Percentiles rank a stretch among this genome's conserved stretches.
Evolutionary conservation across 1,284 basidiomycete species (phyloP).

Genomic region (Stereum hirsutum): DNA sequence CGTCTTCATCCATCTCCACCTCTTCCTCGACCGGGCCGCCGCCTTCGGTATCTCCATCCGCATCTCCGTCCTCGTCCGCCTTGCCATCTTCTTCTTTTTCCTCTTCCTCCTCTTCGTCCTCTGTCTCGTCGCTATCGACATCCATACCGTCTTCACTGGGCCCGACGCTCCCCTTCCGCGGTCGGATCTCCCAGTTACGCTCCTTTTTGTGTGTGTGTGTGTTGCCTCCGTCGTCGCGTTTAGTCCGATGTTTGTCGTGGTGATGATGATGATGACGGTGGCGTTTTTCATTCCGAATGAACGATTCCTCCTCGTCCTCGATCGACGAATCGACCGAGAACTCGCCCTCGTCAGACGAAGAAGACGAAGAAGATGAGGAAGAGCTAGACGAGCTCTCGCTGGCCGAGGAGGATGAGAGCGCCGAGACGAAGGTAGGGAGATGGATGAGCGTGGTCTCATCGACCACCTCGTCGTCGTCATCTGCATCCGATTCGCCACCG

Average conservation of each 20-base stretch:
- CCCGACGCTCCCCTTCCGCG: slow-evolving; percentile 59
- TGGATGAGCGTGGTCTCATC: slow-evolving; percentile 12
- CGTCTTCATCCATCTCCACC: slow-evolving; percentile 25
- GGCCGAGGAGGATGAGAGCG: too few relatives aligned
- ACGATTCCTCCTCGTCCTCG: slow-evolving; percentile 46
- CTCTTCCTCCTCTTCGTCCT: slow-evolving; percentile 44
- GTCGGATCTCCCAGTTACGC: slow-evolving; percentile 57
- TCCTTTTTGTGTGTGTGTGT: slow-evolving; percentile 31
- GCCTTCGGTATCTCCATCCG: slow-evolving; percentile 32
- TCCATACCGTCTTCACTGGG: slow-evolving; percentile 23
- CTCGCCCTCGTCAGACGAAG: slow-evolving; percentile 8
- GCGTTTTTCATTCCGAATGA: slow-evolving; percentile 40
- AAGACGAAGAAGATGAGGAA: slow-evolving; percentile 2
- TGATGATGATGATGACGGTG: slow-evolving; percentile 13
- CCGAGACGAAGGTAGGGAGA: slow-evolving; percentile 63
- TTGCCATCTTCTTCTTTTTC: slow-evolving; percentile 23
- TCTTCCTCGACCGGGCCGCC: slow-evolving; percentile 35
- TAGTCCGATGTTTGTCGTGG: slow-evolving; percentile 37
- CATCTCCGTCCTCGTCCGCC: slow-evolving; percentile 25
- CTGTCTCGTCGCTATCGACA: slow-evolving; percentile 33
- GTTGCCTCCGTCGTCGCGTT: slow-evolving; percentile 45
- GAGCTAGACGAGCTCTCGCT: slow-evolving; percentile 20
- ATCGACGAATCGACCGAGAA: slow-evolving; percentile 13
- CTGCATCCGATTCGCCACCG: slow-evolving; percentile 27
- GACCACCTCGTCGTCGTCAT: slow-evolving; percentile 27